Conservation (phyloP, 495 filamentous ascomycete genomes). For the Tuber umbilicatum region DNA sequence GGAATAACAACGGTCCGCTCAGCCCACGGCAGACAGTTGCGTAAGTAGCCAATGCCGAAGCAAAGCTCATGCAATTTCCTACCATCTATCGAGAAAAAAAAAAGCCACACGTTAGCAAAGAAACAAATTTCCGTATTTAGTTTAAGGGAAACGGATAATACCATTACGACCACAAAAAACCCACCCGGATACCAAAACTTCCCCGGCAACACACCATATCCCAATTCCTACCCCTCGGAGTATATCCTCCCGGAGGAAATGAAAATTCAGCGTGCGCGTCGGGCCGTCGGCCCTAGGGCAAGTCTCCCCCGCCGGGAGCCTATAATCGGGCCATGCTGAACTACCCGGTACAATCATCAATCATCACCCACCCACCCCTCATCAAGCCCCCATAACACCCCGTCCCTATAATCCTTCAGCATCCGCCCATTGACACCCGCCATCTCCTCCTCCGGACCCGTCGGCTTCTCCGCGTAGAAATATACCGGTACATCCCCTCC, state of each 20-base stretch:
- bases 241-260: conserved; percentile 48
- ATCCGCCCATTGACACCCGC: conserved; percentile 48
- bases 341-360: conserved; percentile 39
- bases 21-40: conserved; percentile 49
- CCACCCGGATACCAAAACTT: not conserved
- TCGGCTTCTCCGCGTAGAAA: conserved; percentile 48
- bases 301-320: no score
- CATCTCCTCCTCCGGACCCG: conserved; percentile 45
- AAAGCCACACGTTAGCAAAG: conserved; percentile 22
- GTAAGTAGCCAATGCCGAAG: conserved; percentile 49
- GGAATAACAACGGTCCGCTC: conserved; percentile 47
- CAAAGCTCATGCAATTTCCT: conserved; percentile 56
- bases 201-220: no score
- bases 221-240: conserved; percentile 42
- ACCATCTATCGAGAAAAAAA: no score
- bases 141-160: conserved; percentile 44
- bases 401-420: no score
- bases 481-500: conserved; percentile 47
- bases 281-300: conserved; percentile 9
- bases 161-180: conserved; percentile 46
- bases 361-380: conserved; percentile 49
- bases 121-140: not conserved
- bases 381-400: no score
- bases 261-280: conserved; percentile 47
- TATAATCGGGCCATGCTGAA: conserved; percentile 26